Base-by-base conservation (phyloP, 2,329 filamentous ascomycete genomes). In the Teratosphaeria gauchensis region DNA sequence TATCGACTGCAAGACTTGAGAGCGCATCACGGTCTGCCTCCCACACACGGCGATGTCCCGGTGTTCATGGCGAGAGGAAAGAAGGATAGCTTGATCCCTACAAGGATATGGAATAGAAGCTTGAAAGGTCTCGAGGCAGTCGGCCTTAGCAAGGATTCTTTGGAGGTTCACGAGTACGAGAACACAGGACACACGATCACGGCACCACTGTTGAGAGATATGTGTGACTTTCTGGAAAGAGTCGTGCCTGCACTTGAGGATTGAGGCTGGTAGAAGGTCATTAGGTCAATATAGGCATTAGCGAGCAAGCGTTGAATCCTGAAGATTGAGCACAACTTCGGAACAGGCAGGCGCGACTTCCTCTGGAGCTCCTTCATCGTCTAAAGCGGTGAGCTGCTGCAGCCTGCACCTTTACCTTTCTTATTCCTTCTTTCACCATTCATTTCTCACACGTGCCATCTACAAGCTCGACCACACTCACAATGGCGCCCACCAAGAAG, bases 31-130 rank as follows among this genome's bases (percentile, higher is more conserved):
- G 71, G 69, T 0, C 60, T 77, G 53, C 64, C 71, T 42, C 66
- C 70, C 33, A 63, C 66, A 7, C 66, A 73, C 19, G 72, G 73
- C 11, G 62, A 71, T 12, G 73, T 77, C 28, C 71, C 74, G 16
- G 65, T 79, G 5, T 80, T 81, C 56, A 60, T 81, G 31, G 77
- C 71, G 24, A 74, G 78, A 63, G 79, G 78, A 2, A 74, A 68
- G 55, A 74, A 69, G 56, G 79, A 81, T 66, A 73, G 73, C 68
- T 63, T 82, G 58, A 73, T 82, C 28, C 78, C 78, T 0, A 75
- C 71, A 58, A 62, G 73, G 30, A 71, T 75, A 55, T 74, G 75
- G 66, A 72, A 74, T 30, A 63, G 78, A 32, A 79, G 73, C 56
- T 62, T 75, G 58, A 73, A 77, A 61, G 72, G 70, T 52, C 66